Conservation (phyloP, 164 flowering plant species). For the Magnolia officinalis region DNA sequence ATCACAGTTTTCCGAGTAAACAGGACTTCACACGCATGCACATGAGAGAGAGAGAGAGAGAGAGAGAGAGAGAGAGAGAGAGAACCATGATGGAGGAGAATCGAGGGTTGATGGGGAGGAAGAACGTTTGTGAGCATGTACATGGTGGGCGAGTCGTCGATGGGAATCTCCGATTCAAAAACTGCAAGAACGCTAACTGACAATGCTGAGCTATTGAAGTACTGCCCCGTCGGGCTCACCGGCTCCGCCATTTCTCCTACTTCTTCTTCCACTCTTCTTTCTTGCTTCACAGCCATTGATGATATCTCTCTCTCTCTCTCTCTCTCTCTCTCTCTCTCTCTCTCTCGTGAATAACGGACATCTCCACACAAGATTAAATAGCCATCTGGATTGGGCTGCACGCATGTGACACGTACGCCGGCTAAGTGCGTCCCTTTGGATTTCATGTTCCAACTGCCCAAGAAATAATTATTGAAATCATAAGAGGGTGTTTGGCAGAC, state of each 20-base stretch:
- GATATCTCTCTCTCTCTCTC: background rate
- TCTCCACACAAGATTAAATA: background rate
- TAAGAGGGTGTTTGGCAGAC: too few species aligned
- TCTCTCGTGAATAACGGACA: background rate
- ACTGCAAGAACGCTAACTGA: constrained; percentile 34
- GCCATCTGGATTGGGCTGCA: background rate
- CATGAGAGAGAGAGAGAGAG: background rate
- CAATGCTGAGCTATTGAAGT: constrained; percentile 42
- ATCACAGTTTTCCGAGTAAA: background rate
- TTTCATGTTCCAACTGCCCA: too few species aligned
- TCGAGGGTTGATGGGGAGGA: constrained; percentile 58
- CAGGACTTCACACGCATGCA: background rate
- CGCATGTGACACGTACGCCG: too few species aligned
- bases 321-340: background rate
- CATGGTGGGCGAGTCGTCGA: constrained; percentile 28
- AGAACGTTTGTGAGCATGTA: constrained; percentile 28
- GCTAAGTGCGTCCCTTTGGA: too few species aligned
- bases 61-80: constrained; percentile 7
- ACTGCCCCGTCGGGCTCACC: constrained; percentile 55
- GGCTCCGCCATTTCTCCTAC: constrained; percentile 25
- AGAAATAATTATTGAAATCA: too few species aligned
- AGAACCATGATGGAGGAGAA: constrained; percentile 63
- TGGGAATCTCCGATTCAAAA: constrained; percentile 41
- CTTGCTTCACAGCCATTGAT: constrained; percentile 8
- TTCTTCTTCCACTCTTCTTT: constrained; percentile 6